Evolutionary conservation across 116 monocot species (phyloP).

Genomic region (Papilionanthe hybrid): DNA sequence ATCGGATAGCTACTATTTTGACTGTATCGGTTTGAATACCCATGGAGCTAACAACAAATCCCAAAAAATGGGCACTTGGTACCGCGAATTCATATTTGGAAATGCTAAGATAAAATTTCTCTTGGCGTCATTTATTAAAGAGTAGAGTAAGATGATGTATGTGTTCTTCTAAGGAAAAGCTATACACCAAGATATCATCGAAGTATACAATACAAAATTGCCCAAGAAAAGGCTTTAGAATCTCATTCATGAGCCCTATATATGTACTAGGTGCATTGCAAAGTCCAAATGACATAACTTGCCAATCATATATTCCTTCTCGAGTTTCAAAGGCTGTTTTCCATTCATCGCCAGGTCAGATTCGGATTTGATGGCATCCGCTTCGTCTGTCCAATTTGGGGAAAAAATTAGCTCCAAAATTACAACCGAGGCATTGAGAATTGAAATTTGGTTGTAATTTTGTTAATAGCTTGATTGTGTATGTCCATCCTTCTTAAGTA

Average conservation of each 20-base stretch:
- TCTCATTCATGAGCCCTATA: not conserved
- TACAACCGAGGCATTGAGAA: not conserved
- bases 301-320: not conserved
- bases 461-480: not conserved
- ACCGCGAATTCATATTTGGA: not conserved
- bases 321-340: not conserved
- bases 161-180: not conserved
- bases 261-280: not conserved
- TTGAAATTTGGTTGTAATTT: not conserved
- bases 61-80: not conserved
- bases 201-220: not conserved
- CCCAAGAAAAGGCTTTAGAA: not conserved
- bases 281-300: not conserved
- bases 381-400: not conserved
- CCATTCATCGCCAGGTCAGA: not conserved
- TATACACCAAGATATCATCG: not conserved
- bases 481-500: not conserved
- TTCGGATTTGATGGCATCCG: not conserved
- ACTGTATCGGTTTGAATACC: not conserved
- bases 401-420: not conserved
- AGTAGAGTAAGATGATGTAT: not conserved
- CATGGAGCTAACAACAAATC: not conserved
- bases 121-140: not conserved
- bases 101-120: not conserved
- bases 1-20: not conserved